Evolutionary conservation across 2,329 filamentous ascomycete genomes (phyloP).

Genomic region (Pestalotiopsis sp.): DNA sequence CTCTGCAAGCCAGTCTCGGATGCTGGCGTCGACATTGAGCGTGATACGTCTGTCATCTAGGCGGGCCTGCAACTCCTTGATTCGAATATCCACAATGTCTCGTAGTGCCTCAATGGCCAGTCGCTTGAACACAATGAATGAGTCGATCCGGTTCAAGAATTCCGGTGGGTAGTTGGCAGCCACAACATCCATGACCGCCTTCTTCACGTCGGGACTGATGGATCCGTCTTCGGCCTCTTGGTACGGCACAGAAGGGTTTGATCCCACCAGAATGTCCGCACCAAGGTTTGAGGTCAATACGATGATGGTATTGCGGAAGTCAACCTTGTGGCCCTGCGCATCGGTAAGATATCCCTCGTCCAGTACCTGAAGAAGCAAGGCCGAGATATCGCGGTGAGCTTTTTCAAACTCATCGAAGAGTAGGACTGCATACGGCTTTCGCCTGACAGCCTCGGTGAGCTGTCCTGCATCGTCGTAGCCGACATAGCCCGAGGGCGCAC

Average conservation of each 20-base stretch:
- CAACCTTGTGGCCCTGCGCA: constrained; percentile 92
- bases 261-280: constrained; percentile 84
- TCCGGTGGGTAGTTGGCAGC: constrained; percentile 78
- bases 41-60: constrained; percentile 85
- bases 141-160: constrained; percentile 95
- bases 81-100: constrained; percentile 91
- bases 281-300: constrained; percentile 95
- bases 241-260: constrained; percentile 66
- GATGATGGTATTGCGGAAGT: constrained; percentile 96
- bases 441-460: constrained; percentile 89
- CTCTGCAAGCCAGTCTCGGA: constrained; percentile 85
- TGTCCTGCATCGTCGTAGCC: constrained; percentile 97
- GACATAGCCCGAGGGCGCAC: constrained; percentile 90
- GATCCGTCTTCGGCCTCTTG: constrained; percentile 66
- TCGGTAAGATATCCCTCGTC: constrained; percentile 97
- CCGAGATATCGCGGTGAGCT: constrained; percentile 91
- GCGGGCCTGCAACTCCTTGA: constrained; percentile 80
- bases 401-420: constrained; percentile 99
- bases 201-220: constrained; percentile 73
- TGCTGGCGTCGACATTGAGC: constrained; percentile 70
- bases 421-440: constrained; percentile 93
- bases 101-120: constrained; percentile 77
- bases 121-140: constrained; percentile 94
- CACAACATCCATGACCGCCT: constrained; percentile 88
- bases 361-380: constrained; percentile 87